phyloP scores from a whole-genome alignment of 441 rosid species.

The Syzygium syzygioides region DNA sequence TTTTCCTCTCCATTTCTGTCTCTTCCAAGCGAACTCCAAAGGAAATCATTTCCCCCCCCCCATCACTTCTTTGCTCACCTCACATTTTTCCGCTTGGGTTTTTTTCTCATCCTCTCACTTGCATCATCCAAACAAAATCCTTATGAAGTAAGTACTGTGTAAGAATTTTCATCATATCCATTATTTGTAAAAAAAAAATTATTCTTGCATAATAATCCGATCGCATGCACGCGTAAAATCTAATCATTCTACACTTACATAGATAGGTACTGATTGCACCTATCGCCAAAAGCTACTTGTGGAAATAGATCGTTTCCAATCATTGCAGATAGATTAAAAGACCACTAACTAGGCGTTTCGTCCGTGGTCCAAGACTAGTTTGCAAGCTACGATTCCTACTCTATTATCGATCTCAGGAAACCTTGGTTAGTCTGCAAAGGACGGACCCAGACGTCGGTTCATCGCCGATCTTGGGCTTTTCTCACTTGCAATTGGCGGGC shows the following conservation, averaged over 20 bases:
- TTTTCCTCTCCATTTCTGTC: neutral
- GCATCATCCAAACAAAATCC: too few relatives aligned
- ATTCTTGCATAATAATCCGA: neutral
- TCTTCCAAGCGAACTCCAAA: neutral
- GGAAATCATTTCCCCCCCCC: too few relatives aligned
- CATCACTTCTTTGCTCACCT: too few relatives aligned
- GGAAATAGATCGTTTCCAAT: neutral
- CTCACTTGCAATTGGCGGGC: neutral
- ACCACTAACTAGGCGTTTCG: neutral
- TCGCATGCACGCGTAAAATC: fast-evolving
- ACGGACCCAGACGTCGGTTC: fast-evolving
- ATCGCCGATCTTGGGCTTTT: neutral
- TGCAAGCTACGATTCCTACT: neutral
- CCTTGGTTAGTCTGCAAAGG: neutral
- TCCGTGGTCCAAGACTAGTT: neutral
- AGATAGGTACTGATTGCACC: neutral
- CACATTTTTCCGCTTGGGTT: too few relatives aligned
- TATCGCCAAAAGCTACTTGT: neutral
- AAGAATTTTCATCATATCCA: neutral
- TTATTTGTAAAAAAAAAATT: neutral
- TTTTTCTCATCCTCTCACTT: too few relatives aligned
- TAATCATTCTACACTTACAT: neutral
- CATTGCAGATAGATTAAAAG: neutral
- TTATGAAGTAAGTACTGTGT: too few relatives aligned
- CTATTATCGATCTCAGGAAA: neutral